phyloP scores from a whole-genome alignment of 1,284 basidiomycete genomes.

The Puccinia polysora region DNA sequence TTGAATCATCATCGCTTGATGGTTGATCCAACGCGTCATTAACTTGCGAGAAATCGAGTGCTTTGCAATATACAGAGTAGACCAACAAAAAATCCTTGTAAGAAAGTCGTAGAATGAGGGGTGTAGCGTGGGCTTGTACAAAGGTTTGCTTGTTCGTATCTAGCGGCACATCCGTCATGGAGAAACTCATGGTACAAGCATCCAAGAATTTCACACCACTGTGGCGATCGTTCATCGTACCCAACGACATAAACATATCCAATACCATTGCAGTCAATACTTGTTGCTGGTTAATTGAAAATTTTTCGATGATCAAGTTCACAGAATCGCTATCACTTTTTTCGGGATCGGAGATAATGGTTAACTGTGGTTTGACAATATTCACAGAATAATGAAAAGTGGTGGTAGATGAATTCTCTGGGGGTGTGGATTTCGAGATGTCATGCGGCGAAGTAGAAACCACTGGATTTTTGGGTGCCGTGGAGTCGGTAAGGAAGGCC shows the following conservation, averaged over 20 bases:
- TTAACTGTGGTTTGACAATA: conserved; percentile 39
- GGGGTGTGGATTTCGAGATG: conserved; percentile 10
- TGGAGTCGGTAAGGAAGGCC: conserved; percentile 73
- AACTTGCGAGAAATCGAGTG: conserved; percentile 37
- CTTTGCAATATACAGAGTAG: conserved; percentile 41
- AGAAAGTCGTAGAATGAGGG: conserved; percentile 32
- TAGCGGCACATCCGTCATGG: conserved; percentile 20
- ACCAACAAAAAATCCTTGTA: conserved; percentile 39
- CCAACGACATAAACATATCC: conserved; percentile 40
- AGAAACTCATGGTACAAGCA: conserved; percentile 41
- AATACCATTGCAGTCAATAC: conserved; percentile 24
- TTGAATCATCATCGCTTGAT: too few relatives aligned
- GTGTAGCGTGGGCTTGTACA: conserved; percentile 40
- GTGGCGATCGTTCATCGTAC: conserved; percentile 35
- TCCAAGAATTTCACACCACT: conserved; percentile 40
- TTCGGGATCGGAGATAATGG: conserved; percentile 41
- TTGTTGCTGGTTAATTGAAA: conserved; percentile 35
- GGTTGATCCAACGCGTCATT: neutral
- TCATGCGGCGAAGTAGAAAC: conserved; percentile 6
- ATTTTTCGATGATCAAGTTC: conserved; percentile 39
- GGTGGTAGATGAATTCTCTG: neutral
- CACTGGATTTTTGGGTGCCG: conserved; percentile 50
- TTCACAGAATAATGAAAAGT: conserved; percentile 29
- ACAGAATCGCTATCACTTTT: conserved; percentile 41
- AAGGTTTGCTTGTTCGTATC: conserved; percentile 6